A percentile compares a stretch with the other conserved stretches of the same genome.
phyloP scores from a whole-genome alignment of 164 flowering plant species.

The Paratinospora sagittata region DNA sequence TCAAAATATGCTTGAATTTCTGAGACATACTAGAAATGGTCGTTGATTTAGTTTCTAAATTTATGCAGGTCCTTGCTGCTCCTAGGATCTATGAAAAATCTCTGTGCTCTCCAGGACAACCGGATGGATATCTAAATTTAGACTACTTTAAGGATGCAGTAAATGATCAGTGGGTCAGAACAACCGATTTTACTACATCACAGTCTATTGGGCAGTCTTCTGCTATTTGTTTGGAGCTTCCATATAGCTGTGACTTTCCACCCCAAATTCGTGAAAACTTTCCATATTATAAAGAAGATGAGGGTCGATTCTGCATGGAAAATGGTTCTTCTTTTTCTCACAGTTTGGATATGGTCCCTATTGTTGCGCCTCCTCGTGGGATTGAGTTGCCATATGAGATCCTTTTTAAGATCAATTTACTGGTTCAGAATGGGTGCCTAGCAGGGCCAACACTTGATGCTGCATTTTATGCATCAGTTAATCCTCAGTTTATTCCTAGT shows the following conservation, averaged over 20 bases:
- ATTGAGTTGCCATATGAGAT: constrained; percentile 48
- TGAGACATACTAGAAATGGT: background rate
- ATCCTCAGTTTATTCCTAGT: constrained; percentile 35
- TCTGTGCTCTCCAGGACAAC: constrained; percentile 9
- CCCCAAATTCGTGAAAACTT: constrained; percentile 37
- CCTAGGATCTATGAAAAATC: constrained; percentile 60
- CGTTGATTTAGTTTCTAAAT: constrained; percentile 4
- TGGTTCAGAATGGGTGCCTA: constrained; percentile 76
- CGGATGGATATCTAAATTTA: constrained; percentile 17
- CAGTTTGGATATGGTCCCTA: constrained; percentile 56
- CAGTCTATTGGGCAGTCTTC: constrained; percentile 76
- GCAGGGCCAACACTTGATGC: constrained; percentile 54
- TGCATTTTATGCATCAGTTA: constrained; percentile 43
- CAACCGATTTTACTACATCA: constrained; percentile 61
- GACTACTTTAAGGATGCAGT: constrained; percentile 38
- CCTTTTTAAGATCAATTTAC: constrained; percentile 52
- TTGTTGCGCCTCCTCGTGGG: constrained; percentile 38
- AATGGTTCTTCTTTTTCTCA: constrained; percentile 35
- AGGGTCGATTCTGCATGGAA: constrained; percentile 30
- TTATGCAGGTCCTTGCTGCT: constrained; percentile 49
- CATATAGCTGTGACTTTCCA: constrained; percentile 35
- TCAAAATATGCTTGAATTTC: background rate
- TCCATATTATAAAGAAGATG: constrained; percentile 38
- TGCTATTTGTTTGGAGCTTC: constrained; percentile 65
- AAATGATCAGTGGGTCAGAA: constrained; percentile 66